Evolutionary conservation across 2,329 filamentous ascomycete genomes (phyloP), one percentile per base, ranked within the genome.

Genomic region (Aspergillus quadrilineatus): DNA sequence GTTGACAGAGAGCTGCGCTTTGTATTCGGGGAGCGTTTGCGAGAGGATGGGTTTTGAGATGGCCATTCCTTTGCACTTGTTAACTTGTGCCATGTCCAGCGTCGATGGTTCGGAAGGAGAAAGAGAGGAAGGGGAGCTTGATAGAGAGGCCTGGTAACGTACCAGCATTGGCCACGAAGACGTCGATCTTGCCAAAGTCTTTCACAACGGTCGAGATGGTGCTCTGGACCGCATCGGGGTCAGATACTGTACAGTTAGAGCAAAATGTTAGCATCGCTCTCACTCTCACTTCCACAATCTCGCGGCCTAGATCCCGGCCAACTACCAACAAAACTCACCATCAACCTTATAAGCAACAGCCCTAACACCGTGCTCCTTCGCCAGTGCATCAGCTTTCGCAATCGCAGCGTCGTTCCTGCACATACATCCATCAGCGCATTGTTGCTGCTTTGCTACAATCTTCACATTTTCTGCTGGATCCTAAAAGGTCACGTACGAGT

Each of bases 31-130:
- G 0, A 84, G 63, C 0, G 75, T 79, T 60, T 80, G 77, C 49
- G 85, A 82, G 1, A 84, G 68, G 12, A 85, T 78, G 0, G 80
- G 77, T 63, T 85, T 83, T 0, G 79, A 81, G 30, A 80, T 82
- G 4, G 77, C 77, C 69, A 80, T 82, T 15, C 79, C 69, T 71
- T 17, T n/a, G 3, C 10, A 29, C 22, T 22, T 22, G 22, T 22
- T 22, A 22, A 22, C 5, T 56, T 12, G 36, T 45, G 57, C 63
- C 54, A 22, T 32, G 7, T 43, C 10, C 22, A 4, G 22, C 22
- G 22, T 22, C 22, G 22, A 22, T 4, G 1, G 17, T 51, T 39
- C 14, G 37, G n/a, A 15, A 14, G n/a, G 12, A 1, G n/a, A 14
- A n/a, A 6, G 37, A 22, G 22, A 22, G 22, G 22, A 22, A 22